Evolutionary conservation across 495 filamentous ascomycete species (phyloP).

Genomic region (Cenococcum geophilum): DNA sequence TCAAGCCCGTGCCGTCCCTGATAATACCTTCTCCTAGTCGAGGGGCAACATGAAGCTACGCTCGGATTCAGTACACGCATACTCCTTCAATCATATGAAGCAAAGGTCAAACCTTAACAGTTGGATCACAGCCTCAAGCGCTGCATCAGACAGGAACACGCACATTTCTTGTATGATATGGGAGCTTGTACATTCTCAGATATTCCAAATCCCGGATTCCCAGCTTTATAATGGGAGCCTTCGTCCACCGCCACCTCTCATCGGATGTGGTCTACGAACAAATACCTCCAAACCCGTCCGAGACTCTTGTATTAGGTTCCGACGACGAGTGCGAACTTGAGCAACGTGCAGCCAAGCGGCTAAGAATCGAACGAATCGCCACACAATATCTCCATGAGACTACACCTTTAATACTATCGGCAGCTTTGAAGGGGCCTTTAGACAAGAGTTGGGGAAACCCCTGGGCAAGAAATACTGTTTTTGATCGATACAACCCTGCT

Average conservation of each 20-base stretch:
- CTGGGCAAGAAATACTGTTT: conserved; percentile 10
- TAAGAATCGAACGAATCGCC: conserved; percentile 22
- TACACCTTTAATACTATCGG: conserved; percentile 20
- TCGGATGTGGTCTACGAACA: conserved; percentile 2
- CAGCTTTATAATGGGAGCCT: not conserved
- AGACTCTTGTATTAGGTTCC: not conserved
- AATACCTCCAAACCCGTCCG: not conserved
- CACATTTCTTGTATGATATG: not conserved
- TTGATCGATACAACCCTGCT: not conserved
- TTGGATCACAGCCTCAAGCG: too few species aligned
- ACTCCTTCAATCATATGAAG: too few species aligned
- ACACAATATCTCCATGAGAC: conserved; percentile 17
- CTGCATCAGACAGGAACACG: too few species aligned
- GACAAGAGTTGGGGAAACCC: conserved; percentile 26
- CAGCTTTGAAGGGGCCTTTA: conserved; percentile 24
- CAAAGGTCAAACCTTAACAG: too few species aligned
- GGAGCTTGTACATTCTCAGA: not conserved
- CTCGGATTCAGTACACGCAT: too few species aligned
- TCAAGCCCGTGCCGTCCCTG: too few species aligned
- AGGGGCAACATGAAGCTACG: too few species aligned
- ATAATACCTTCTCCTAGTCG: too few species aligned
- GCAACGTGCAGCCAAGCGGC: conserved; percentile 21
- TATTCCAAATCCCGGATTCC: not conserved
- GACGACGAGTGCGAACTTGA: not conserved
- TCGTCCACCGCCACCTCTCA: not conserved